Conservation (phyloP, 352 stramenopile genomes). For the Phytophthora sansomeana region DNA sequence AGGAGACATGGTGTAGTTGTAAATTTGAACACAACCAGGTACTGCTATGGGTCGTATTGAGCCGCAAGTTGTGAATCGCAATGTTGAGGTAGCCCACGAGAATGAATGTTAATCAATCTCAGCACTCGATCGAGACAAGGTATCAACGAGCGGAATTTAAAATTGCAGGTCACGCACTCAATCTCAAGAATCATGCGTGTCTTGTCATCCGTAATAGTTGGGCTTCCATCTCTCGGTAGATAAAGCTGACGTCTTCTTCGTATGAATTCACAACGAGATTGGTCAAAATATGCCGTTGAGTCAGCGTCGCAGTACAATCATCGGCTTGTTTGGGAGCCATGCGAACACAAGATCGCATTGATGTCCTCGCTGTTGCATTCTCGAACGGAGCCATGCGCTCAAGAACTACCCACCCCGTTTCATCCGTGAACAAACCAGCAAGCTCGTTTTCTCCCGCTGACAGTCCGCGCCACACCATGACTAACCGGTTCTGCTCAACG, state of each 20-base stretch:
- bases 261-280: constrained; percentile 45
- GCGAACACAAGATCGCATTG: constrained; percentile 39
- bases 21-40: too few relatives aligned
- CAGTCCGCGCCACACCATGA: constrained; percentile 43
- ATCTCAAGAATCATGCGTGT: constrained; percentile 16
- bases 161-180: not conserved
- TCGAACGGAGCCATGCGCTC: constrained; percentile 27
- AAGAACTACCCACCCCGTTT: constrained; percentile 44
- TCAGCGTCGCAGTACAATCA: constrained; percentile 6
- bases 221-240: constrained; percentile 49
- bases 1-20: too few relatives aligned
- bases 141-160: too few relatives aligned
- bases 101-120: too few relatives aligned
- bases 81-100: too few relatives aligned
- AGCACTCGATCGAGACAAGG: too few relatives aligned
- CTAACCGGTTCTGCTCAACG: constrained; percentile 34
- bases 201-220: constrained; percentile 35
- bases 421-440: constrained; percentile 33
- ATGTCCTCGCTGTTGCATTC: constrained; percentile 13
- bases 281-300: constrained; percentile 21
- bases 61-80: too few relatives aligned
- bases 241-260: constrained; percentile 46
- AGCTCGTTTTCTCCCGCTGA: constrained; percentile 46
- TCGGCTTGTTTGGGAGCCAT: constrained; percentile 29
- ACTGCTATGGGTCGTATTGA: too few relatives aligned